Evolutionary conservation across 1,284 basidiomycete genomes (phyloP), one percentile per base, ranked within the genome.

Genomic region (Cutaneotrichosporon dermatis): DNA sequence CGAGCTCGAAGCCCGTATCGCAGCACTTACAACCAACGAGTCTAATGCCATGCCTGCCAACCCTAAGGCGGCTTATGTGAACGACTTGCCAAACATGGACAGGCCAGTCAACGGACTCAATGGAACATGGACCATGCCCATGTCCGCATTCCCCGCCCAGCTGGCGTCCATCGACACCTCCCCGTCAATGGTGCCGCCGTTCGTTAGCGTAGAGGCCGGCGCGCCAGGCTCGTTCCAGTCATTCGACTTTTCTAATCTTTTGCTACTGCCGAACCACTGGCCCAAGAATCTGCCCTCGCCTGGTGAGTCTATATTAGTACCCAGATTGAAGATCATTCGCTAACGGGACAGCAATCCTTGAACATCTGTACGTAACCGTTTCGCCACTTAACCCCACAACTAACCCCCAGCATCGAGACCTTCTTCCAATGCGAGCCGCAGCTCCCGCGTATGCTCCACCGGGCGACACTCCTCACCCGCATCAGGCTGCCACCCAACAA

Each of bases 401-500:
- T 54, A 37, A 54, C 43, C 1, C 8, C 11, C 53, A 55, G 54
- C 12, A 62, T 78, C 42, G 73, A 78, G 36, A 74, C 71, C 5
- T 80, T 78, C 65, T 79, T 79, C 70, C 65, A 67, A 43, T 66
- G 63, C 52, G 74, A 75, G 3, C 75, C 77, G 0, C 66, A 73
- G 44, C 60, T 72, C 10, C 69, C 72, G 12, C 72, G 74, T 25
- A 75, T 79, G 49, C 60, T 81, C 48, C 75, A 80, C 63, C 68
- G 71, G 9, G 61, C 68, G 4, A 68, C 68, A 4, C 73, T 82
- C 54, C 65, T 79, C 46, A 42, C 70, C 9, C 69, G 77, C 5
- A 68, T 81, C 57, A 65, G 70, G n/a, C 71, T 80, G 12, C 73
- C 79, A 1, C 80, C 80, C 0, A 70, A 71, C 2, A 70, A 76